Conservation (phyloP, 768 basidiomycete genomes). For the Mycena chlorophos region DNA sequence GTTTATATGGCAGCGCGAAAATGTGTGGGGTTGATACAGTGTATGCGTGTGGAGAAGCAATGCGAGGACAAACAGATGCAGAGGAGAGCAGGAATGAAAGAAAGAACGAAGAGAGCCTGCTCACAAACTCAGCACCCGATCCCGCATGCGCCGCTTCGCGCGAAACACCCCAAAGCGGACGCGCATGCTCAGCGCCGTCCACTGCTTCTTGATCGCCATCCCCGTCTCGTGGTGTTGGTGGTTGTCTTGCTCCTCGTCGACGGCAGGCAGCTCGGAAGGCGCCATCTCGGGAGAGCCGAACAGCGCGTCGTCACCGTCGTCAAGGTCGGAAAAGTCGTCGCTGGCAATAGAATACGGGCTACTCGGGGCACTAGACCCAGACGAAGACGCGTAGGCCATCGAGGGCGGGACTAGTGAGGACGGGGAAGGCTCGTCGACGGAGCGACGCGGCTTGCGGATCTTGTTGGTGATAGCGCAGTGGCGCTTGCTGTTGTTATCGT, state of each 20-base stretch:
- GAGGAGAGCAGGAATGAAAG: neutral
- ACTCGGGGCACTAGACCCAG: neutral
- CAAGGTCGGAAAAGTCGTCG: neutral
- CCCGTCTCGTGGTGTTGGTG: neutral
- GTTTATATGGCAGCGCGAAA: too few species aligned
- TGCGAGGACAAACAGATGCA: too few species aligned
- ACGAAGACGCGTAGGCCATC: neutral
- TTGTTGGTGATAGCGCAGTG: neutral
- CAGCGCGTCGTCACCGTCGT: neutral
- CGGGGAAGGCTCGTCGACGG: neutral
- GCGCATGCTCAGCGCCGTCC: constrained; percentile 19
- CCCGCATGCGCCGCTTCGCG: constrained; percentile 19
- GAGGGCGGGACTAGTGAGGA: neutral
- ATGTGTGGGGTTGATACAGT: too few species aligned
- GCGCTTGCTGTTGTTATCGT: neutral
- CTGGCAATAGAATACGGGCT: neutral
- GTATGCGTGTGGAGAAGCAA: too few species aligned
- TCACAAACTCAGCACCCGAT: constrained; percentile 10
- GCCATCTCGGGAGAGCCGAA: neutral
- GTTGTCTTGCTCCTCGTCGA: neutral
- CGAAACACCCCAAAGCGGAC: constrained; percentile 23
- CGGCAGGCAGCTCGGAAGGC: neutral
- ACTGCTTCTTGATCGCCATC: constrained; percentile 4
- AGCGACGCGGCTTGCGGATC: constrained; percentile 19
- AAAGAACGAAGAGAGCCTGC: neutral